Percentiles rank a stretch among this genome's conserved stretches.
phyloP scores from a whole-genome alignment of 495 filamentous ascomycete genomes.

The Aspergillus campestris region DNA sequence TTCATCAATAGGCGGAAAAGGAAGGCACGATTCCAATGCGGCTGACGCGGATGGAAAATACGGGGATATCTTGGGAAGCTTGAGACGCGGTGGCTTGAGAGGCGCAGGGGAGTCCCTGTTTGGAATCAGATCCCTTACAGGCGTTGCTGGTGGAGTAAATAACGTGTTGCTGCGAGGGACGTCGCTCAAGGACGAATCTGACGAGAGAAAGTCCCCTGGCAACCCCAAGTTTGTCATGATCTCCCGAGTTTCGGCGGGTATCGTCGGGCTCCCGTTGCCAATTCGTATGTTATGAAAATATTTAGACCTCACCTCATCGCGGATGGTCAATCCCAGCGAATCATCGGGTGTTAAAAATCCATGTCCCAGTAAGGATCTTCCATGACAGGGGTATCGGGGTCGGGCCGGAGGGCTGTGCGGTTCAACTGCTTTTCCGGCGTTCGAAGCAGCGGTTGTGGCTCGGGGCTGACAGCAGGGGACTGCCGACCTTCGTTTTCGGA shows the following conservation, averaged over 20 bases:
- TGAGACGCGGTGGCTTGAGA: slow-evolving; percentile 12
- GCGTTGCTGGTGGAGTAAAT: neutral
- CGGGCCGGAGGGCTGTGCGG: too few species aligned
- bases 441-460: too few species aligned
- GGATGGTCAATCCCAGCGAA: slow-evolving; percentile 25
- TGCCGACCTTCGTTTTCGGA: too few species aligned
- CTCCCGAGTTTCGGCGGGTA: slow-evolving; percentile 9
- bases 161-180: slow-evolving; percentile 2
- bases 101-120: neutral
- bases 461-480: too few species aligned
- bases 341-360: slow-evolving; percentile 39
- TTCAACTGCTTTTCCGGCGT: too few species aligned
- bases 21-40: slow-evolving; percentile 53
- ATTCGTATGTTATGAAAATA: slow-evolving; percentile 20
- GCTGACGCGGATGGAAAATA: slow-evolving; percentile 36
- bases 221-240: slow-evolving; percentile 10
- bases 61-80: slow-evolving; percentile 32
- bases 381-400: neutral
- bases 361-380: slow-evolving; percentile 11
- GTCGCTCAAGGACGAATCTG: slow-evolving; percentile 29
- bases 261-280: neutral
- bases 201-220: slow-evolving; percentile 16
- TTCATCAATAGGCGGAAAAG: slow-evolving; percentile 59
- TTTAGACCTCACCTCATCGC: slow-evolving; percentile 38
- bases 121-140: neutral